Base-by-base conservation (phyloP, 1,139 yeast genomes). In the Sugiyamaella pinicola region DNA sequence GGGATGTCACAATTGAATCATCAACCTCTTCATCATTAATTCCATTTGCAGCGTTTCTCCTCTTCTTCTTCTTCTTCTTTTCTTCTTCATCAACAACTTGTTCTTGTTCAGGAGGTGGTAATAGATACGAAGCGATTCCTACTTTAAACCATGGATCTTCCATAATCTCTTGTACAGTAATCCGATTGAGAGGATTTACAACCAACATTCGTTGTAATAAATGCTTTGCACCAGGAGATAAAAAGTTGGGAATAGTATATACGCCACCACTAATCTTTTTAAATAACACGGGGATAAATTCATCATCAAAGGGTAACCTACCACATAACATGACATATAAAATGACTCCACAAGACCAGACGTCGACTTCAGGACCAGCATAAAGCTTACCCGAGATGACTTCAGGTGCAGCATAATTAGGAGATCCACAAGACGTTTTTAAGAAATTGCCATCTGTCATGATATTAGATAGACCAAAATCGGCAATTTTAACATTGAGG, bases 301-400 rank as follows among this genome's bases (percentile, higher is more conserved):
- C 99, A 69, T 93, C 99, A 71, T 93, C 99, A 70, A 95, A 95
- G 10, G 99, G 99, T 61, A 95, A 79, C 66, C 98, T 79, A 35
- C 99, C 98, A 73, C 98, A 93, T 52, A 93, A 78, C 96, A 93
- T 90, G 47, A 95, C 99, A 64, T 91, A 93, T 56, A 93, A 77
- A 53, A 95, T 93, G 47, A 95, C 98, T 63, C 99, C 99, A 63
- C 96, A 87, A 0, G 96, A 87, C 99, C 99, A 95, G 51, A 95
- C 98, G 69, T 95, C 99, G 48, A 93, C 99, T 72, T 93, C 99
- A 2, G 98, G 98, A 4, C 99, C 99, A 1, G 98, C 99, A 66
- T 93, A 93, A 55, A 93, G 78, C 68, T 95, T 91, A 44, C 99
- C 99, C 61, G 95, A 84, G 56, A 93, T 93, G 46, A 93, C 98